Evolutionary conservation across 345 rosid species (phyloP), one percentile per base, ranked within the genome.

Genomic region (Ailanthus altissimus): DNA sequence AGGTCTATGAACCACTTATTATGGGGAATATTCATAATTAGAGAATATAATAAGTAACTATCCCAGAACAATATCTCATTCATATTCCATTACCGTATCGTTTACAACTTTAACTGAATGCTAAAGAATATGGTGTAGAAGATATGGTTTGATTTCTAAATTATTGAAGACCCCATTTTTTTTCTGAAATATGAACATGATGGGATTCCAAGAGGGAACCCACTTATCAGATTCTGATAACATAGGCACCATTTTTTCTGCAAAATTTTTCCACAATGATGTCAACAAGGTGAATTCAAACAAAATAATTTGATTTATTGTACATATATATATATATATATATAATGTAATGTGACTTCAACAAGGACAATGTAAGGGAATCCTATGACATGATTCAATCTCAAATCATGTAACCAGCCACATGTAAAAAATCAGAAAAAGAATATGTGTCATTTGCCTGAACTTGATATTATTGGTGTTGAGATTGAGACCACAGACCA

Each of bases 371-470:
- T 47, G 50, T 47, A 46, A 45, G 32, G 72, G 56, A 67, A 46
- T 67, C 72, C 72, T 5, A 67, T 46, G 72, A n/a, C 32, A 25
- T 40, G 36, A 42, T 16, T 72, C 36, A 18, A 36, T 56, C 20
- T 67, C 59, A 25, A 28, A 49, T 70, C 14, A 69, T 16, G 72
- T 18, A 70, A 20, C 74, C n/a, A 43, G 15, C 9, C 54, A 58
- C 26, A 72, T 72, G 67, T 23, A 32, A 32, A 32, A 1, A 32
- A 32, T 25, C 42, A 72, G 67, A 73, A 58, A 43, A 14, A 57
- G 58, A 12, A 56, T 14, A 56, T 72, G 76, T 25, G 51, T 59
- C 23, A 58, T 73, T 73, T 59, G 49, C 43, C 43, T 38, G 3
- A 59, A 72, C 58, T 15, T 62, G 12, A 21, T n/a, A 36, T 16